Base-by-base conservation (phyloP, 257 asterid genomes). In the Solanum neorickii region DNA sequence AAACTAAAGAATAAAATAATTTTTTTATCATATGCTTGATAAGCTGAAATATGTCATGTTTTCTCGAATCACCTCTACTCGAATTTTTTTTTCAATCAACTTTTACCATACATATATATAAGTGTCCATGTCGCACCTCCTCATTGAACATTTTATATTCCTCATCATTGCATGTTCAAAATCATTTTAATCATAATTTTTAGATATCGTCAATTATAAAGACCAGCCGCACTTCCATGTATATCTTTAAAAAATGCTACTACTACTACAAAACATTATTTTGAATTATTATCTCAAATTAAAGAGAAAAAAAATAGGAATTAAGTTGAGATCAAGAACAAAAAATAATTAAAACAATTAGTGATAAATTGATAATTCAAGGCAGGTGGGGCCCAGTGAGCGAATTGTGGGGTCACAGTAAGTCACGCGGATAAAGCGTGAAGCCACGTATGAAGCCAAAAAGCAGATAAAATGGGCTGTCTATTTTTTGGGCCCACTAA, bases 401-500 rank as follows among this genome's bases (percentile, higher is more conserved):
- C 31, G 56, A 15, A 25, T 31, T 8, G 80, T 85, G 89, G 92
- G 91, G 87, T 33, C 83, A 88, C 29, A 31, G 12, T 23, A 31
- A 47, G 39, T 70, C 94, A 91, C 91, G 93, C 92, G 88, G 83
- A 56, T 52, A 87, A 84, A 42, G 87, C 68, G 15, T 87, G 88
- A 52, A 15, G 88, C 73, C 94, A 88, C 94, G 90, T 69, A 47
- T 47, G 80, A 85, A 25, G 87, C 77, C 85, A 46, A 46, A 59
- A 68, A 23, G 78, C 75, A 9, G 82, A 39, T 35, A 20, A 56
- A 41, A 42, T 82, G 82, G 83, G 80, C 52, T 41, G 25, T 70
- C 14, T 5, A 27, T 4, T 65, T 65, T 68, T 7, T 0, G 37
- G 75, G 23, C 41, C 75, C 75, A 52, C 18, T 16, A 2, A 52